A percentile compares a stretch with the other conserved stretches of the same genome.
Evolutionary conservation across 805 yeast genomes (phyloP).

Genomic region (Pichia pseudocactophila): DNA sequence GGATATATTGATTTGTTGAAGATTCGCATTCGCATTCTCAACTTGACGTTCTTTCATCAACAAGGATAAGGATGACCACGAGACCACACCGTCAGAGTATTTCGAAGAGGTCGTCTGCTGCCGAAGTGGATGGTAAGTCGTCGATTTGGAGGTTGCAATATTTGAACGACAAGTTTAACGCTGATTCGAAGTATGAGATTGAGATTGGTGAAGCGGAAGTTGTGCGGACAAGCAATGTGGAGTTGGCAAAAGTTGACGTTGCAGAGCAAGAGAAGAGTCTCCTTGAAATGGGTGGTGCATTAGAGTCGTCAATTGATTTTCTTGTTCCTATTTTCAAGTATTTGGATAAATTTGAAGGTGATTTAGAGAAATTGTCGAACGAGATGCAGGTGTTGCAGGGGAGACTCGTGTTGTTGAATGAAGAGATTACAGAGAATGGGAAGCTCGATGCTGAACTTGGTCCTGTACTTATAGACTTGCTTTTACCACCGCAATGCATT

Average conservation of each 20-base stretch:
- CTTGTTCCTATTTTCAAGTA: conserved; percentile 45
- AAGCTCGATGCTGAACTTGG: conserved; percentile 45
- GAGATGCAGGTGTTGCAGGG: conserved; percentile 55
- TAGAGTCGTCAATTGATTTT: conserved; percentile 15
- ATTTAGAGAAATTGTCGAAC: conserved; percentile 44
- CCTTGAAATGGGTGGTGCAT: conserved; percentile 7
- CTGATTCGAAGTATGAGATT: conserved; percentile 6
- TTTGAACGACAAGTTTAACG: conserved; percentile 6
- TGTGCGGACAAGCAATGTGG: conserved; percentile 2
- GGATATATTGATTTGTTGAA: too few species aligned
- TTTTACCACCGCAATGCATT: conserved; percentile 67
- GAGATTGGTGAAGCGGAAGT: conserved; percentile 6
- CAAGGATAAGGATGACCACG: background rate
- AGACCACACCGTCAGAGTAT: background rate
- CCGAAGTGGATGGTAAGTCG: background rate
- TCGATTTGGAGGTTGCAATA: conserved; percentile 3
- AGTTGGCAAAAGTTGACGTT: conserved; percentile 12
- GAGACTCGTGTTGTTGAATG: conserved; percentile 40
- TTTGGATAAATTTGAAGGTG: conserved; percentile 46
- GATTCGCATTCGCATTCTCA: too few species aligned
- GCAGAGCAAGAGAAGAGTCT: conserved; percentile 7
- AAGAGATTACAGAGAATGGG: conserved; percentile 39
- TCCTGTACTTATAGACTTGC: conserved; percentile 67
- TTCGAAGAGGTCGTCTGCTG: background rate
- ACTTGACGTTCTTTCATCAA: background rate